Evolutionary conservation across 371 early-diverging fungal species (phyloP), one percentile per base, ranked within the genome.

Genomic region (Gilbertella persicaria): DNA sequence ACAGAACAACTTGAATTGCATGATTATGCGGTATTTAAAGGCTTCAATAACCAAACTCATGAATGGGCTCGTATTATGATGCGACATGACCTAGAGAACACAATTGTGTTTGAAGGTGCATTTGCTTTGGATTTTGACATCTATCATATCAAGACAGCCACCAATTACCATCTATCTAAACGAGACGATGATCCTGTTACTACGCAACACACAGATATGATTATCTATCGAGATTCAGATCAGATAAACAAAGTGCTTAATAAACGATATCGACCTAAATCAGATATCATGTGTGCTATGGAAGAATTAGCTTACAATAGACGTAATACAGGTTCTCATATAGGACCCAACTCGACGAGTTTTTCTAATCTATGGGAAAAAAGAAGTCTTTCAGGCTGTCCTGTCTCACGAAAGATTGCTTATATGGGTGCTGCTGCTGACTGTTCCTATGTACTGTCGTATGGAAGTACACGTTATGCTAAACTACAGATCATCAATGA

Each of bases 181-280:
- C 75, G 81, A 4, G 41, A 57, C 3, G 82, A 75, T 17, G 92
- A 91, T 61, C 86, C 89, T 17, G 66, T 66, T 0, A 16, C 45
- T 3, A 26, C 38, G 3, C 62, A 33, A 13, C 38, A 45, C 24
- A 24, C 50, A 9, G 60, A 68, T 17, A 82, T 86, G 66, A 69
- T 90, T 16, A 80, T 89, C 25, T 91, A 84, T 69, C 82, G 89
- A 20, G 83, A 85, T 54, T 85, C 89, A 2, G 89, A 90, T 60
- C 66, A 65, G 16, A 33, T 48, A 41, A 28, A 30, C 35, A 37
- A 14, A 23, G 33, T 36, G n/a, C n/a, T 48, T 42, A 40, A 46
- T 29, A 47, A 44, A 47, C 45, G 41, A 46, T 33, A 23, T 10
- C 4, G 8, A 3, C 45, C 30, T 24, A 29, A 29, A 1, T 25